Conservation (phyloP, 1,139 yeast species). For the Lodderomyces theae region DNA sequence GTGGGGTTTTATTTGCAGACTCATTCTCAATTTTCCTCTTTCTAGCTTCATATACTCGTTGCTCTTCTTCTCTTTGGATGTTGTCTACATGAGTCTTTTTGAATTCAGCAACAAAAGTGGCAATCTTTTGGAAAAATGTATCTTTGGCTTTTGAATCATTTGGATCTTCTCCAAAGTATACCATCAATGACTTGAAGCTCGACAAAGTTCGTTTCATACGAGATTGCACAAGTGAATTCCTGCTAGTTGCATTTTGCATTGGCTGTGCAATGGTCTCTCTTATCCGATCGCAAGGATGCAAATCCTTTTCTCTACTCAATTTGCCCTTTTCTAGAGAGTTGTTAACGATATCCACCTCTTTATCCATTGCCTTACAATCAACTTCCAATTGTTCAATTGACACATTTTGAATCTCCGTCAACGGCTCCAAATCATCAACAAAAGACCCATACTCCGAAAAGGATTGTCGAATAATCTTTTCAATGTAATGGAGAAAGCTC, state of each 20-base stretch:
- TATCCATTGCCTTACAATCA: constrained; percentile 66
- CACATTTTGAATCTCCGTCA: constrained; percentile 62
- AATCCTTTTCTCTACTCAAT: constrained; percentile 59
- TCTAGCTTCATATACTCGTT: constrained; percentile 37
- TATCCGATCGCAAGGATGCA: constrained; percentile 80
- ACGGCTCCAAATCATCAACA: constrained; percentile 69
- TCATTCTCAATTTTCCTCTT: constrained; percentile 35
- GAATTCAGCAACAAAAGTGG: constrained; percentile 38
- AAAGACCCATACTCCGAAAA: constrained; percentile 79
- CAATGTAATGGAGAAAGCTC: constrained; percentile 86
- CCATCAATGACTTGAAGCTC: constrained; percentile 63
- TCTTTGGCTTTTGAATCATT: constrained; percentile 48
- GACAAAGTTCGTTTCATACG: constrained; percentile 55
- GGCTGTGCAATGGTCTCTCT: constrained; percentile 46
- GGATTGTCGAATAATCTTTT: constrained; percentile 68
- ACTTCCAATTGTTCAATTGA: constrained; percentile 72
- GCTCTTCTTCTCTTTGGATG: constrained; percentile 47
- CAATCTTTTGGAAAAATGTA: constrained; percentile 38
- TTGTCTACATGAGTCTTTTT: constrained; percentile 48
- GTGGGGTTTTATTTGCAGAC: constrained; percentile 13
- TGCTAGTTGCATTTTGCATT: constrained; percentile 61
- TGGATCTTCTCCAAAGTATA: constrained; percentile 79
- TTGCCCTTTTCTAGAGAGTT: constrained; percentile 67
- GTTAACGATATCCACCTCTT: constrained; percentile 51
- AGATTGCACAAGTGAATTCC: constrained; percentile 52